A percentile compares a stretch with the other conserved stretches of the same genome.
phyloP scores from a whole-genome alignment of 139 green algal species.

The Chlorella vulgaris region DNA sequence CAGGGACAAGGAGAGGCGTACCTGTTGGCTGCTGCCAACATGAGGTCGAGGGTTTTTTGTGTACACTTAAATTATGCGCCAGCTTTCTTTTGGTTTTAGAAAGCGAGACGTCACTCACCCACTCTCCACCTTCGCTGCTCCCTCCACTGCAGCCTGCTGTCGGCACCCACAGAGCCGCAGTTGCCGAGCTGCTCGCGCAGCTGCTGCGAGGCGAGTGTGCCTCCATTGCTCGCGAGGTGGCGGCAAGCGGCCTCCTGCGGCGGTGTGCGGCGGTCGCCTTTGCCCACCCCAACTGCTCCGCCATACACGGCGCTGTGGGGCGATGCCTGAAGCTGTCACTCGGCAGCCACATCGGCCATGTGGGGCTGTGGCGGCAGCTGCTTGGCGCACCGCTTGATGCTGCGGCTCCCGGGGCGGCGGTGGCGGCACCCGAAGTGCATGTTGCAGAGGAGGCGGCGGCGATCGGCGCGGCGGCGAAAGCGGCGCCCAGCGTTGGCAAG shows the following conservation, averaged over 20 bases:
- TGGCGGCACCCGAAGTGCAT: neutral
- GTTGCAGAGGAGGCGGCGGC: neutral
- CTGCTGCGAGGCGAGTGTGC: constrained; percentile 32
- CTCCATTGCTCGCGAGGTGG: constrained; percentile 7
- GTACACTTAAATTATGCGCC: neutral
- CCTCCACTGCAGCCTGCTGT: constrained; percentile 17
- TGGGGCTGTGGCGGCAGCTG: constrained; percentile 31
- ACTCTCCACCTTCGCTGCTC: neutral
- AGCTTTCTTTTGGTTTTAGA: neutral
- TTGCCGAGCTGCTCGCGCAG: constrained; percentile 28
- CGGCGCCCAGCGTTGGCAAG: constrained; percentile 8
- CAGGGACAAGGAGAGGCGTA: too few species aligned
- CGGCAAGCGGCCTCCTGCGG: constrained; percentile 14
- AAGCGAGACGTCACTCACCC: neutral
- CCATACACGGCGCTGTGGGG: constrained; percentile 26
- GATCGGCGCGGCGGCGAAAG: neutral
- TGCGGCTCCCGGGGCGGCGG: neutral
- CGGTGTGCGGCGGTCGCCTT: constrained; percentile 20
- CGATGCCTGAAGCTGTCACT: constrained; percentile 13
- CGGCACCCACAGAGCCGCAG: constrained; percentile 39
- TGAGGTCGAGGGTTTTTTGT: neutral
- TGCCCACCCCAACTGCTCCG: constrained; percentile 23
- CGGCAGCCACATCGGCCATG: neutral
- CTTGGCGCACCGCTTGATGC: neutral
- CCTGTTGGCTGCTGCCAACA: too few species aligned